Evolutionary conservation across 106 monocot genomes (phyloP), one percentile per base, ranked within the genome.

Genomic region (Acorus gramineus): DNA sequence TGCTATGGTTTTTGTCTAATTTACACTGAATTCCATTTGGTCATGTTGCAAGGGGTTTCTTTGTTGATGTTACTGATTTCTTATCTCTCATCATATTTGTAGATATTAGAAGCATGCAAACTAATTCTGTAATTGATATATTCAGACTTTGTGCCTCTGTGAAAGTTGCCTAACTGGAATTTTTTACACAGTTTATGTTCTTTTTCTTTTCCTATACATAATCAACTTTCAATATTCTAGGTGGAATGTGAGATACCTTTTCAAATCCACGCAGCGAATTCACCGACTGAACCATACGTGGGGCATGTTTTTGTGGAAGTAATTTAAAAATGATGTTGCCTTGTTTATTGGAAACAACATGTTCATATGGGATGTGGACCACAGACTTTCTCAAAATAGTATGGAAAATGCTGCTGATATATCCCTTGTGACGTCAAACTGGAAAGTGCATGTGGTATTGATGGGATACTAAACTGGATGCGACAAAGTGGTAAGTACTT

Each of bases 271-370:
- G 73, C 80, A 52, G 86, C 87, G 66, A 42, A 56, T 49, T 74
- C 74, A 8, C 71, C 90, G 56, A 90, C 84, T 67, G 95, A 95
- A 62, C 95, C 95, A 66, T 68, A 87, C 82, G 82, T 95, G 69
- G 86, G 90, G 11, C 84, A 83, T 68, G 69, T 69, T 53, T 74
- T 95, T 46, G 64, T 73, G 42, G 73, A 77, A 49, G 54, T 59
- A 55, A 77, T 87, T 76, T 50, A 67, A 50, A 66, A 14, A 28
- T 75, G 78, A 82, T 74, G 58, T 68, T 72, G 80, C 78, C 53
- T 74, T 95, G 62, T 95, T 95, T 73, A 8, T 95, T 79, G 95
- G 95, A 50, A 95, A 95, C 70, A 95, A 90, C 70, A 95, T 95
- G 95, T 78, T 69, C 52, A 87, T 95, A 73, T 69, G 95, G 44